Evolutionary conservation across 805 yeast species (phyloP).

Genomic region (Monosporozyma solicola): DNA sequence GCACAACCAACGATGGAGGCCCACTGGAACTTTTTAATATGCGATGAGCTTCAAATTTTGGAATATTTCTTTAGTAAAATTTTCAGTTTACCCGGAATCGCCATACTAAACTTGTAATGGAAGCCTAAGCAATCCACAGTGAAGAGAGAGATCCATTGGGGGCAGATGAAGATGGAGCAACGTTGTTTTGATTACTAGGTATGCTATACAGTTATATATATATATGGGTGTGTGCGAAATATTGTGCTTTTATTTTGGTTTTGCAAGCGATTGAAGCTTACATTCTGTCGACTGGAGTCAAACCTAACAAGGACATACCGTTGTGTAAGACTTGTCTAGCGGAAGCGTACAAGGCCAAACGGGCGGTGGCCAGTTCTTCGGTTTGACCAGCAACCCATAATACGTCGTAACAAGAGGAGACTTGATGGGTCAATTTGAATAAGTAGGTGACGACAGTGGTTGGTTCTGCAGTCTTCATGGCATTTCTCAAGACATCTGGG

Average conservation of each 20-base stretch:
- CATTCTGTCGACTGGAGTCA: constrained; percentile 98
- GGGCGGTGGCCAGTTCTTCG: constrained; percentile 73
- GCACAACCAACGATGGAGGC: too few species aligned
- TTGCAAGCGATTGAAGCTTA: constrained; percentile 25
- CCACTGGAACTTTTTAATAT: too few species aligned
- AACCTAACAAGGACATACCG: constrained; percentile 82
- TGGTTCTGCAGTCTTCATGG: constrained; percentile 81
- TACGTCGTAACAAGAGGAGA: constrained; percentile 92
- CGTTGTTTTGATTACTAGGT: too few species aligned
- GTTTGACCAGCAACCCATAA: constrained; percentile 96
- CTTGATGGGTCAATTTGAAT: constrained; percentile 88
- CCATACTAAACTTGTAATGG: too few species aligned
- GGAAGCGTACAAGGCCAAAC: constrained; percentile 82
- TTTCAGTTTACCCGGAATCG: not conserved
- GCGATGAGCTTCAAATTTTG: not conserved
- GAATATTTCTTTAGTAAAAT: not conserved
- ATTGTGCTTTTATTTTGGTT: not conserved
- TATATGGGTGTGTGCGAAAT: not conserved
- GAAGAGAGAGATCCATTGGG: too few species aligned
- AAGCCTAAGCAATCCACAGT: too few species aligned
- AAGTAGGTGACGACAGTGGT: constrained; percentile 87
- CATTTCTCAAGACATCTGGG: constrained; percentile 80
- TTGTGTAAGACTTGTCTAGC: constrained; percentile 83
- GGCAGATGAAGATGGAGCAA: too few species aligned
- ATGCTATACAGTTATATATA: not conserved